Base-by-base conservation (phyloP, 2,329 filamentous ascomycete species). In the Plenodomus tracheiphilus region DNA sequence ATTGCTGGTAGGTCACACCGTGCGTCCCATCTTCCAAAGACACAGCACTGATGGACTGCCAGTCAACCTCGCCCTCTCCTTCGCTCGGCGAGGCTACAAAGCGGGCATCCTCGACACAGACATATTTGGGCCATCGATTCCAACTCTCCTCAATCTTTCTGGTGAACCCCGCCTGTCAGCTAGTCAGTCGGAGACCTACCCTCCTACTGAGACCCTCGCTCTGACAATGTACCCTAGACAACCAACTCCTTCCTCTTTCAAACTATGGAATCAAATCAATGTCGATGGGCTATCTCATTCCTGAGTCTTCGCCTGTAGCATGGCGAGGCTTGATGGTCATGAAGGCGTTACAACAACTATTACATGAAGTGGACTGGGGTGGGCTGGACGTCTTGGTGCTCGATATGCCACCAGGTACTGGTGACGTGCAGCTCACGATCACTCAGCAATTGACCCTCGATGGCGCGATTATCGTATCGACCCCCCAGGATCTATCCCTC, bases 241-340 rank as follows among this genome's bases (percentile, higher is more conserved):
- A 92, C 64, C 86, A 91, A 63, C 81, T 99, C 3, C 66, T 97
- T 1, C 94, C 94, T 0, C 76, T 99, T 19, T 91, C 89, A 18
- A 96, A 96, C 68, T 97, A 97, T 76, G 94, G 94, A 35, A 82
- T 99, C 47, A 95, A 95, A 74, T 95, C 91, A 46, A 99, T 99
- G 94, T 97, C 92, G 0, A 97, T 99, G 89, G 94, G 94, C 41
- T 97, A 96, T 58, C 81, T 99, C 1, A 85, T 96, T 1, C 84
- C 83, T 17, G 86, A 91, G 57, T 81, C 85, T 10, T 88, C 89
- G 4, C 90, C 92, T 0, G 88, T 99, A 15, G 92, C 94, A 25
- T 99, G 94, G 94, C 85, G 94, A 43, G 94, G 94, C 0, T 82
- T 96, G 2, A 97, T 99, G 92, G 89, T 97, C 13, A 95, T 96